Conservation (phyloP, 495 filamentous ascomycete species). For the Lepraria neglecta region DNA sequence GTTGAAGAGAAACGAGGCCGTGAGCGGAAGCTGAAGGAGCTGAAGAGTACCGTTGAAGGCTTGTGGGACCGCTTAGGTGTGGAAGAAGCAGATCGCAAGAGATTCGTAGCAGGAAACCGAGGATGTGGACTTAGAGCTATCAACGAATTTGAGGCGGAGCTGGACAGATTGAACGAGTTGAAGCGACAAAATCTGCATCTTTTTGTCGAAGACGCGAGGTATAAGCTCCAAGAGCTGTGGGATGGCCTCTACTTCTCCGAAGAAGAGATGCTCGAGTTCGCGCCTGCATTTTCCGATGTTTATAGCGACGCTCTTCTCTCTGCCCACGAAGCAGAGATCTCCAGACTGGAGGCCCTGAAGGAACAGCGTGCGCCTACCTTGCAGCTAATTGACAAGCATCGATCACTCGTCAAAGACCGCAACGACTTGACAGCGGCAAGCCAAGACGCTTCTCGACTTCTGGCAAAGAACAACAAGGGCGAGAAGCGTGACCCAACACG, state of each 20-base stretch:
- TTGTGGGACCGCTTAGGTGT: conserved; percentile 87
- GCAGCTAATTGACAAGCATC: conserved; percentile 75
- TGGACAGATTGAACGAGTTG: conserved; percentile 77
- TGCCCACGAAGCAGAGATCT: conserved; percentile 84
- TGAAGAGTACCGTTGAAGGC: conserved; percentile 64
- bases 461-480: conserved; percentile 80
- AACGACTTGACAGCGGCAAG: conserved; percentile 81
- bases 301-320: conserved; percentile 81
- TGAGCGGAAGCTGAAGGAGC: conserved; percentile 73
- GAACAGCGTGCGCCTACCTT: conserved; percentile 84
- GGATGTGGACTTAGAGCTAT: conserved; percentile 81
- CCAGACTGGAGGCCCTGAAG: conserved; percentile 69
- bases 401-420: conserved; percentile 75
- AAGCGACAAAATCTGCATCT: conserved; percentile 92
- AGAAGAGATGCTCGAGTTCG: conserved; percentile 96
- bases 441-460: conserved; percentile 88
- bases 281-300: conserved; percentile 79
- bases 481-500: conserved; percentile 90
- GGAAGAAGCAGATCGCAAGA: conserved; percentile 72
- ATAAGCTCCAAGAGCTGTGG: conserved; percentile 88
- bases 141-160: conserved; percentile 90
- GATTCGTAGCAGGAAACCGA: conserved; percentile 63
- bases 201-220: conserved; percentile 90
- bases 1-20: conserved; percentile 87
- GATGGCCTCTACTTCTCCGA: conserved; percentile 89